Base-by-base conservation (phyloP, 2,329 filamentous ascomycete genomes). In the Aspergillus pseudoterreus region DNA sequence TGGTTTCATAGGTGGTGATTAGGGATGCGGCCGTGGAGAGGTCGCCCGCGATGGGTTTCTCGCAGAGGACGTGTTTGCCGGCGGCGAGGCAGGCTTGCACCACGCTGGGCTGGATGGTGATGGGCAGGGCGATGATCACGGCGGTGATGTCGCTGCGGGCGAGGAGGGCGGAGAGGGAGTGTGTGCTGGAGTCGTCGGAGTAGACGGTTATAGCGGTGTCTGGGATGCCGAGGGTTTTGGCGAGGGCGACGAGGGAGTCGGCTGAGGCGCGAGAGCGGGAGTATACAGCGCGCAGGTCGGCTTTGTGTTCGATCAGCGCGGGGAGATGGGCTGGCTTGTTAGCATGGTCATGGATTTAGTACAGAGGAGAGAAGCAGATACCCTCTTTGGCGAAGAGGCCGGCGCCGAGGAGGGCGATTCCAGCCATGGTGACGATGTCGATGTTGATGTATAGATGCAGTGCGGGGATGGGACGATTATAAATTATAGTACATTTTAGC, bases 11-110 rank as follows among this genome's bases (percentile, higher is more conserved):
- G 10, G 11, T 15, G 10, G 9, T 11, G 6, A 50, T 44, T 8
- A 53, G 22, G 14, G 27, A n/a, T 2, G 21, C 8, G 1, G 52
- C 52, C 3, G 45, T 33, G 19, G 17, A 6, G 15, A 46, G 33
- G 30, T 46, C 43, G n/a, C 24, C 27, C 2, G 51, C 51, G 14
- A 53, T n/a, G 9, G 46, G 51, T 4, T 53, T 53, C 22, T 53
- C 51, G 43, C 46, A 45, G 9, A 53, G 45, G 10, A 49, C 51
- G 17, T 53, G 47, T 21, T 53, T 53, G 12, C 51, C 46, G 1
- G 51, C 51, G 1, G 30, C 17, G 12, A 54, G 30, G 5, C 43
- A 49, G 15, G 30, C n/a, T 14, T 21, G 24, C 15, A 54, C 47
- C 6, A 55, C n/a, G 17, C 5, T 9, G 2, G 48, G 42, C 24